Evolutionary conservation across 192 early-diverging fungal species (phyloP), one percentile per base, ranked within the genome.

Genomic region (Podochytrium sp.): DNA sequence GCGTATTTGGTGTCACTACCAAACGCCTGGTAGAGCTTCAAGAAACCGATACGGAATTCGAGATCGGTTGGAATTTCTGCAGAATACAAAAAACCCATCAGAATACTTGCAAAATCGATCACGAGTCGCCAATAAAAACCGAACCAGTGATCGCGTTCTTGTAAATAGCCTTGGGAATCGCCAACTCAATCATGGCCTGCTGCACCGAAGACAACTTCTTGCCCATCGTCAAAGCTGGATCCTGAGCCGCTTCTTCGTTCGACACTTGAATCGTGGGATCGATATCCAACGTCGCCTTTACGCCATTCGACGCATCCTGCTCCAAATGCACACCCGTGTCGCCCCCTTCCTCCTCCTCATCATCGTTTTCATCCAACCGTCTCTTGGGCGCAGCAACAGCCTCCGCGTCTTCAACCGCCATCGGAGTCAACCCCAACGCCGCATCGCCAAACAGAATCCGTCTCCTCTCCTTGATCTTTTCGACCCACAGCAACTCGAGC

Each of bases 401-500:
- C 10, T 78, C 74, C 2, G 35, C 35, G 5, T 80, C 83, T 39
- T 74, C 78, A 49, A 61, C 50, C 2, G 75, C 78, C 30, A 39
- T 60, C 39, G 27, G n/a, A 4, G 4, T 72, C 40, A 12, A 23
- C 2, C n/a, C 69, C 27, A 49, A 30, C 40, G 65, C 89, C 35
- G 38, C 78, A 25, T 68, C 52, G 25, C 72, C 88, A 57, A 94
- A 94, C 27, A 96, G 85, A 6, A 99, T 81, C 39, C 88, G 81
- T 56, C 94, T 79, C 52, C 97, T 85, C 12, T 90, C 89, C 69
- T 88, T 88, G 64, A 97, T 88, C 83, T 95, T 94, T 61, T 93
- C 92, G 29, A 94, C 83, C 73, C 92, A 95, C 29, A 95, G 80
- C 27, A 97, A 78, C 78, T 99, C 97, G 37, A 99, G 86, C 39